A percentile compares a stretch with the other conserved stretches of the same genome.
Evolutionary conservation across 495 filamentous ascomycete species (phyloP).

Genomic region (Neurospora sp.): DNA sequence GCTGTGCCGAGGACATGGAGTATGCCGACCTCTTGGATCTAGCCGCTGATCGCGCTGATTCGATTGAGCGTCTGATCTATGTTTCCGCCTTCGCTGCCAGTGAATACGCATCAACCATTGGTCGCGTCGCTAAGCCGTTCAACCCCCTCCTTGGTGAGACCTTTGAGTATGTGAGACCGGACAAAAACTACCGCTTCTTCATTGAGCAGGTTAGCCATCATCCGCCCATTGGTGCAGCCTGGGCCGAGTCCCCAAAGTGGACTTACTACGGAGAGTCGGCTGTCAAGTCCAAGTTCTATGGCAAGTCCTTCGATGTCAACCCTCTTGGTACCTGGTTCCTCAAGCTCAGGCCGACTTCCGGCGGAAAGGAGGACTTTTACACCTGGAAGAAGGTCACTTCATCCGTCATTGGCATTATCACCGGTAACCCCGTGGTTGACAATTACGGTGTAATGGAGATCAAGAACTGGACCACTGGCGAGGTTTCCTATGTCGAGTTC

Average conservation of each 20-base stretch:
- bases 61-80: conserved; percentile 89
- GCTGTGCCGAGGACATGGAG: conserved; percentile 95
- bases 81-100: conserved; percentile 91
- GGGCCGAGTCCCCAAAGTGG: conserved; percentile 89
- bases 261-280: conserved; percentile 96
- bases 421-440: conserved; percentile 91
- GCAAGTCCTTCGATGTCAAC: conserved; percentile 95
- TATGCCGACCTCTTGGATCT: conserved; percentile 89
- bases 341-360: conserved; percentile 65
- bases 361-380: conserved; percentile 75
- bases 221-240: conserved; percentile 87
- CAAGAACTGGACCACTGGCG: conserved; percentile 92
- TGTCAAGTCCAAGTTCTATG: conserved; percentile 97
- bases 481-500: conserved; percentile 84
- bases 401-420: conserved; percentile 96
- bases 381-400: conserved; percentile 99
- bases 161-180: conserved; percentile 89
- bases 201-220: conserved; percentile 98
- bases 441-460: conserved; percentile 97
- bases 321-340: conserved; percentile 96
- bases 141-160: conserved; percentile 95
- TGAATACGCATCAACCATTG: conserved; percentile 94
- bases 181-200: conserved; percentile 96
- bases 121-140: conserved; percentile 94
- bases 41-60: conserved; percentile 75